Evolutionary conservation across 768 basidiomycete genomes (phyloP), one percentile per base, ranked within the genome.

Genomic region (Mrakia gelida): DNA sequence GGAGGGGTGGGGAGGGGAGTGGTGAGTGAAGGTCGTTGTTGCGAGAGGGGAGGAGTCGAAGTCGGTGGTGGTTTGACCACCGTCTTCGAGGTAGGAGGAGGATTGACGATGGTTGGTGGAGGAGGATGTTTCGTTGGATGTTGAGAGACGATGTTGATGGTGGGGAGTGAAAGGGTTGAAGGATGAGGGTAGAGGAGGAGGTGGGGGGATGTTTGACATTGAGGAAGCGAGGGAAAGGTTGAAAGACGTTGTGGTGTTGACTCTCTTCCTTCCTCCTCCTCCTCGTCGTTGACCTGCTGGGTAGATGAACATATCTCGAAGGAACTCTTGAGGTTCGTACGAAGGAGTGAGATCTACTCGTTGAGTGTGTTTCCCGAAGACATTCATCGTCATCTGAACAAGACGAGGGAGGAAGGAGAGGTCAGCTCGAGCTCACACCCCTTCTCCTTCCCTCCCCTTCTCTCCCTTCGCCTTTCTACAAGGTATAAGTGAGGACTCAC

Each of bases 371-470:
- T 65, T 65, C 1, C 63, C 63, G 18, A 65, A 65, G 32, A 65
- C 34, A 32, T 65, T 65, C 63, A 65, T 65, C 63, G 63, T 65
- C 63, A 65, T 65, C 63, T 32, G 32, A 32, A 65, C 32, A 5
- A 23, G 15, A 34, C 9, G 30, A 34, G 30, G 10, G 18, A 34
- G 28, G 28, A 28, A 32, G 4, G 32, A 34, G 32, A 65, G 63
- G 63, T 65, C 28, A 65, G 63, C 63, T 65, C 32, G 63, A 65
- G 63, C 63, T 65, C 63, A 65, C 63, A 38, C 63, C 63, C 16
- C 62, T 8, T 56, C 18, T 16, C 59, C 59, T 61, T 32, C 61
- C 21, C 15, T 23, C 34, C 13, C 26, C 62, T 30, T 30, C 30
- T 21, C 16, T 21, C 3, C 32, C 28, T 32, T 32, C 13, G 10